Base-by-base conservation (phyloP, 2,329 filamentous ascomycete genomes). In the Chaetoscypha palmicola region DNA sequence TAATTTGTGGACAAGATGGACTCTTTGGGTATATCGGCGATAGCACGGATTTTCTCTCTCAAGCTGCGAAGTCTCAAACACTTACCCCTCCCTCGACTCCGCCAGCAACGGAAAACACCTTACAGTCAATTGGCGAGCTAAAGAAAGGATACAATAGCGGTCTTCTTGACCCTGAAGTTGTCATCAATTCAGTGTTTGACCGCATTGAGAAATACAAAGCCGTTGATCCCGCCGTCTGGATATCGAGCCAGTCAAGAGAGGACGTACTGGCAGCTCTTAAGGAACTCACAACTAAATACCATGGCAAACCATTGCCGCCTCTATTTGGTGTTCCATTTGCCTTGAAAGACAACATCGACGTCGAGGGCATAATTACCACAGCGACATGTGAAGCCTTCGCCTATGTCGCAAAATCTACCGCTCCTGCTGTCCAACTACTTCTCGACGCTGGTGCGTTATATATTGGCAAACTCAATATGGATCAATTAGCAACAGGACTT, bases 401-500 rank as follows among this genome's bases (percentile, higher is more conserved):
- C 2, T 73, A 73, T 52, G 64, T 64, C 1, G 67, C 76, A 0
- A 61, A 62, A n/a, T 56, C 61, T 5, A 71, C 66, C 12, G 69
- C 73, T 1, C 63, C 64, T 3, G 68, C 71, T 1, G 69, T 74
- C 17, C 62, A 70, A 19, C 66, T 64, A 33, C 56, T 76, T 3
- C 62, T 76, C 3, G 62, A 66, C 4, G 68, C 71, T 11, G 76
- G 76, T 5, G 77, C 68, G 1, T 56, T 80, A 2, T 71, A 74
- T 45, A 65, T 80, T 33, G 77, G 77, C 22, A 81, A 80, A 55
- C 67, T 67, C 10, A 75, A 74, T 52, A 67, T 81, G 42, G 78
- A 82, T 55, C 77, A 81, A 58, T 66, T 81, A 3, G 77, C 77
- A 2, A 81, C 77, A 1, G 78, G 78, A 1, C 65, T 81, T 2